phyloP scores from a whole-genome alignment of 176 grass and related monocot genomes.

The Paspalum notatum region DNA sequence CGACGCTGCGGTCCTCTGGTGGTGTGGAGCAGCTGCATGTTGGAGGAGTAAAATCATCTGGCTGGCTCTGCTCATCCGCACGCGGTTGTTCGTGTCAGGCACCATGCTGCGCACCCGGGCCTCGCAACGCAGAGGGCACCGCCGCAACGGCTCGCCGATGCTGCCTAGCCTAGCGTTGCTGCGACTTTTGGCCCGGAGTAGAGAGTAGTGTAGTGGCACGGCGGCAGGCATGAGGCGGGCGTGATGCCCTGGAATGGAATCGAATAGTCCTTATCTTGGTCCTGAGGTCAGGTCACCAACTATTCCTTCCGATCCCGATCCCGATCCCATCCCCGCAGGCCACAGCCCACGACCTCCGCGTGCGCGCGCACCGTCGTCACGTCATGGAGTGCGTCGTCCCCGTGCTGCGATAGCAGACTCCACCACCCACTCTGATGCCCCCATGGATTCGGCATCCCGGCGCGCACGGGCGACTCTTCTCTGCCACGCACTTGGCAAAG shows the following conservation, averaged over 20 bases:
- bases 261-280: neutral
- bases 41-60: neutral
- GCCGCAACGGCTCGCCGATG: neutral
- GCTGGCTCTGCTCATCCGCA: neutral
- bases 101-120: neutral
- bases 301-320: constrained; percentile 16
- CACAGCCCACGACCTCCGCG: neutral
- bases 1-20: neutral
- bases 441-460: neutral
- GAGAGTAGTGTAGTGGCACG: neutral
- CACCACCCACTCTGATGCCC: too few species aligned
- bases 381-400: neutral
- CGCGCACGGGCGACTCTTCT: neutral
- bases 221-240: neutral
- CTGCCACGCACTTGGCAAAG: neutral
- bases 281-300: constrained; percentile 24
- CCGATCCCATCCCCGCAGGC: neutral
- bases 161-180: constrained; percentile 2
- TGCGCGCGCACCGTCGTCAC: neutral
- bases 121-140: neutral
- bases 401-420: too few species aligned
- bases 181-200: too few species aligned
- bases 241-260: constrained; percentile 25
- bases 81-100: neutral
- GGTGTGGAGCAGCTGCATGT: neutral